These are phyloP conservation scores for Alnus glutinosa DNA, from an alignment of 306 rosid species.

Conservation along the genomic window DNA sequence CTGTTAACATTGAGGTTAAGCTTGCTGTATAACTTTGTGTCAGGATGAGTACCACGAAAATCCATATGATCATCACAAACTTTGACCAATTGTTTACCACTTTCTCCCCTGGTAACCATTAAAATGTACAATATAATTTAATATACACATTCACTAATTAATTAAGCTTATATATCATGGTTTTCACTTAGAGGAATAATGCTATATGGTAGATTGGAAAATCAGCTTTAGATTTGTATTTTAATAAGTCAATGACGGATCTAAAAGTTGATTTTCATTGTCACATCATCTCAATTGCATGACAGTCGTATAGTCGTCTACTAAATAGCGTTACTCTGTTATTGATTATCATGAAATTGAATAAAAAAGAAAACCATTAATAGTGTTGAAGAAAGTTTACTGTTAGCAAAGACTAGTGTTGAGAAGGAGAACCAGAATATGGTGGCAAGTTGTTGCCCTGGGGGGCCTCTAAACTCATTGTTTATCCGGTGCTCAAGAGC, in stretches of 20 bases:
- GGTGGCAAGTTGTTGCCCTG: slow-evolving; percentile 27
- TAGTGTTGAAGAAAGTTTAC: slow-evolving; percentile 15
- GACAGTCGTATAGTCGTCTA: too few species aligned
- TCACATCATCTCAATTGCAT: too few species aligned
- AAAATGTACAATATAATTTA: too few species aligned
- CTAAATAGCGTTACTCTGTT: too few species aligned
- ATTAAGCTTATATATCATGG: too few species aligned
- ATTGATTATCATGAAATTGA: background rate
- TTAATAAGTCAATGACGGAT: too few species aligned
- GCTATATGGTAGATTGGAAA: too few species aligned
- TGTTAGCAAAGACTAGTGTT: slow-evolving; percentile 43
- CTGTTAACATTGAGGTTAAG: slow-evolving; percentile 35
- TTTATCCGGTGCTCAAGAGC: slow-evolving; percentile 37
- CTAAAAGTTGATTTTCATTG: too few species aligned
- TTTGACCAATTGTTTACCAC: slow-evolving; percentile 33
- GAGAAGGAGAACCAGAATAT: slow-evolving; percentile 47
- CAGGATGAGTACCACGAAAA: slow-evolving; percentile 38
- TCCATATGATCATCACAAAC: slow-evolving; percentile 38
- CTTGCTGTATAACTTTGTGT: slow-evolving; percentile 46
- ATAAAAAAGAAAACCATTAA: background rate
- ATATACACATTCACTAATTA: too few species aligned
- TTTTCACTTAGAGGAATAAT: too few species aligned
- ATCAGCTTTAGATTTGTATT: too few species aligned
- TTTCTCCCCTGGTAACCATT: slow-evolving; percentile 17
- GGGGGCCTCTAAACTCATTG: slow-evolving; percentile 28